phyloP scores from a whole-genome alignment of 1,284 basidiomycete genomes.

The Marasmius oreades region DNA sequence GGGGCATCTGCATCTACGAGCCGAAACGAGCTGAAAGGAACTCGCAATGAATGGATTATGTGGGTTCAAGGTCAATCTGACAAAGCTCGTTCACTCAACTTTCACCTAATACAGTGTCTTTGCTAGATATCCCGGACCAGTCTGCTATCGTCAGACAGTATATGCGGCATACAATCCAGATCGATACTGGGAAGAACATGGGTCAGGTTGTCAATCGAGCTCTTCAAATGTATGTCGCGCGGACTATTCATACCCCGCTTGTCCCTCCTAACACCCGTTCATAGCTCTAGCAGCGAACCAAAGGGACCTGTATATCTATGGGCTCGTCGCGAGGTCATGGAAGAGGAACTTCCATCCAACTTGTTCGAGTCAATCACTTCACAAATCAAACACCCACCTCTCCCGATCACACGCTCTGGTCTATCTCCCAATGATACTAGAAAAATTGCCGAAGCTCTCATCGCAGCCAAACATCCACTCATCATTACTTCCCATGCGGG shows the following conservation, averaged over 20 bases:
- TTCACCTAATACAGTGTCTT: background rate
- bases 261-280: conserved; percentile 6
- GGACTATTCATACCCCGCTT: background rate
- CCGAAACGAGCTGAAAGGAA: conserved; percentile 53
- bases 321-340: conserved; percentile 67
- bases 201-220: conserved; percentile 51
- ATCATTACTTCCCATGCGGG: conserved; percentile 65
- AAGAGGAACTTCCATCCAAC: conserved; percentile 45
- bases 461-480: conserved; percentile 49
- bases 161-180: conserved; percentile 62
- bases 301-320: conserved; percentile 72
- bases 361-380: conserved; percentile 30
- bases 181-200: conserved; percentile 49
- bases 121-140: conserved; percentile 63
- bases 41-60: conserved; percentile 72
- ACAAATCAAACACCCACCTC: conserved; percentile 19
- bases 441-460: conserved; percentile 45
- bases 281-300: conserved; percentile 60
- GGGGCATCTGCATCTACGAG: conserved; percentile 60
- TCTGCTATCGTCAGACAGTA: conserved; percentile 66
- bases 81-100: background rate
- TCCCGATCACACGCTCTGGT: conserved; percentile 47
- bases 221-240: conserved; percentile 50
- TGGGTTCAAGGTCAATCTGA: conserved; percentile 57
- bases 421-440: conserved; percentile 37